A percentile compares a stretch with the other conserved stretches of the same genome.
These are phyloP conservation scores for Aspergillus proliferans DNA, from an alignment of 2,329 filamentous ascomycete species.

Conservation along the genomic window DNA sequence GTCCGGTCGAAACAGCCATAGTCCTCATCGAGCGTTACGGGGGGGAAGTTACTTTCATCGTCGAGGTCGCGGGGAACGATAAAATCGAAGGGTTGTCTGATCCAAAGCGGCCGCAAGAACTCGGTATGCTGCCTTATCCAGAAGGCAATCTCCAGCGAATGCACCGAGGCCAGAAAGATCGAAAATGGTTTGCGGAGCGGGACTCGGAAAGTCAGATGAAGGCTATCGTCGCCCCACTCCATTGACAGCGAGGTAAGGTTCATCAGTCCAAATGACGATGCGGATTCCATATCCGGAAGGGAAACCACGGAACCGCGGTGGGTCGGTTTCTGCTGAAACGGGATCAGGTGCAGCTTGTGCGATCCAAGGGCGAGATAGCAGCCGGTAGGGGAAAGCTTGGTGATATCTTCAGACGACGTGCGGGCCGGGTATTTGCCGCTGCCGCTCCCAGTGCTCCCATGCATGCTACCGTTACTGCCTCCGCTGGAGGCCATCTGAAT, in stretches of 20 bases:
- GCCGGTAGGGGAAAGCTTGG: conserved; percentile 58
- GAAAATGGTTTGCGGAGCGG: conserved; percentile 52
- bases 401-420: conserved; percentile 60
- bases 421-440: conserved; percentile 46
- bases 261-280: conserved; percentile 57
- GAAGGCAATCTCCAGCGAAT: conserved; percentile 59
- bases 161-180: conserved; percentile 58
- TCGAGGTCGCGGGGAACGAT: conserved; percentile 53
- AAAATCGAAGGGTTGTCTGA: conserved; percentile 57
- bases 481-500: conserved; percentile 53
- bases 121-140: conserved; percentile 57
- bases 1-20: conserved; percentile 61
- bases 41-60: conserved; percentile 43
- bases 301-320: conserved; percentile 51
- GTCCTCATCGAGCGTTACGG: conserved; percentile 49
- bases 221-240: conserved; percentile 57
- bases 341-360: conserved; percentile 63
- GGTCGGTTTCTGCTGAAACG: conserved; percentile 54
- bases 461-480: conserved; percentile 19
- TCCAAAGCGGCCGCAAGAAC: conserved; percentile 60
- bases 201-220: conserved; percentile 59
- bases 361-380: conserved; percentile 65
- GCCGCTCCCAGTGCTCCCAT: neutral
- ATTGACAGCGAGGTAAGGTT: conserved; percentile 56
- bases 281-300: conserved; percentile 44